Evolutionary conservation across 2,329 filamentous ascomycete species (phyloP), one percentile per base, ranked within the genome.

Genomic region (Pseudogymnoascus sp.): DNA sequence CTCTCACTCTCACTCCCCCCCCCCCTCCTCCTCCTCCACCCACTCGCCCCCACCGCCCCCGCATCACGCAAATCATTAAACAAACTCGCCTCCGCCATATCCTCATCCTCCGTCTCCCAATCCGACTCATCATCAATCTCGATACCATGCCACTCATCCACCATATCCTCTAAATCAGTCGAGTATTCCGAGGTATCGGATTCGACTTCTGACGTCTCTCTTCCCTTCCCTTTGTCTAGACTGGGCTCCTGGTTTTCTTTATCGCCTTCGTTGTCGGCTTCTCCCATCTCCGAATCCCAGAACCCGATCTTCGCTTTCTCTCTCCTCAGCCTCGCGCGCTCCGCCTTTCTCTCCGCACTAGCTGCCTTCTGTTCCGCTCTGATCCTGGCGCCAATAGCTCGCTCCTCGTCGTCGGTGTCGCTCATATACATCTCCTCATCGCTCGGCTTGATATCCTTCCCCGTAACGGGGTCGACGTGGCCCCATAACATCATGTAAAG

Each of bases 401-500:
- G 21, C 37, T 54, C 29, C 42, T 60, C 54, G 14, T 67, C 68
- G 16, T 80, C 80, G 54, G 79, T 76, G 68, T 84, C 79, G 10
- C 74, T 77, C 69, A 85, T 78, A 69, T 82, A 80, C 67, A 80
- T 76, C 70, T 84, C 79, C 60, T 81, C 78, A 60, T 78, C 72
- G 8, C 74, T 77, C 1, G 83, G 81, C 0, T 80, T 77, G 4
- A 83, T 69, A 70, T 85, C 81, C 66, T 76, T 71, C 60, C 82
- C 79, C 1, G 78, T 83, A 4, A 71, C 60, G 61, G 77, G 79
- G 72, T 88, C 79, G 29, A 87, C 75, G 70, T 82, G 82, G 0
- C 89, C 88, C 78, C 83, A 90, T 14, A 83, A 66, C 68, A 86
- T 77, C 79, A 89, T 86, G 64, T 80, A 76, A 12, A 80, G 68